Percentiles rank a stretch among this genome's conserved stretches.
Evolutionary conservation across 331 rosid species (phyloP).

Genomic region (Stylosanthes scabra): DNA sequence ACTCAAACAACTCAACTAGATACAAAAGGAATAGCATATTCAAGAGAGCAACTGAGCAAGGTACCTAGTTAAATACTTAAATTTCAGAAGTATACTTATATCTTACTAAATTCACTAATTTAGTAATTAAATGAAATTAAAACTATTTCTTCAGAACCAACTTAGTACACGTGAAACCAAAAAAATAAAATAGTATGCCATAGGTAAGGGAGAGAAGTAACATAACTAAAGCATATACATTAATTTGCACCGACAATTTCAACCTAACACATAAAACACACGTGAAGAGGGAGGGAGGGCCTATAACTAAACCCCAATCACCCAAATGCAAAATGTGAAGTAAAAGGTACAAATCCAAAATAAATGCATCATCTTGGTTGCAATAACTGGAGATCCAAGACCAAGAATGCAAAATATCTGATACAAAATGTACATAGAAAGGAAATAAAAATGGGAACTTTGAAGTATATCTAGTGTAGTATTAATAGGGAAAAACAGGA

Average conservation of each 20-base stretch:
- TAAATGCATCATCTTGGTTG: constrained; percentile 4
- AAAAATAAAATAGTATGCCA: too few relatives aligned
- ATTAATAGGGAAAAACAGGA: not conserved
- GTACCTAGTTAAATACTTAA: not conserved
- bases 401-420: not conserved
- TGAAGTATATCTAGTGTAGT: constrained; percentile 14
- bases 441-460: not conserved
- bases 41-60: constrained; percentile 19
- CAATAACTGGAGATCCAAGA: constrained; percentile 24
- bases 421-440: not conserved
- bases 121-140: too few relatives aligned
- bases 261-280: constrained; percentile 12
- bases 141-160: too few relatives aligned
- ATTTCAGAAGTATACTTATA: not conserved
- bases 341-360: constrained; percentile 6
- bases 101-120: too few relatives aligned
- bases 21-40: constrained; percentile 26
- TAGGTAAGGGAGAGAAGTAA: too few relatives aligned
- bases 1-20: constrained; percentile 33
- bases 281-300: not conserved
- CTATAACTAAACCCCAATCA: not conserved
- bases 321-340: not conserved
- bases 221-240: too few relatives aligned
- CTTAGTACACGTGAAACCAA: too few relatives aligned
- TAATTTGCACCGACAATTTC: constrained; percentile 27